A percentile compares a stretch with the other conserved stretches of the same genome.
These are phyloP conservation scores for Pestalotiopsis sp. DNA, from an alignment of 2,329 filamentous ascomycete genomes.

Conservation along the genomic window DNA sequence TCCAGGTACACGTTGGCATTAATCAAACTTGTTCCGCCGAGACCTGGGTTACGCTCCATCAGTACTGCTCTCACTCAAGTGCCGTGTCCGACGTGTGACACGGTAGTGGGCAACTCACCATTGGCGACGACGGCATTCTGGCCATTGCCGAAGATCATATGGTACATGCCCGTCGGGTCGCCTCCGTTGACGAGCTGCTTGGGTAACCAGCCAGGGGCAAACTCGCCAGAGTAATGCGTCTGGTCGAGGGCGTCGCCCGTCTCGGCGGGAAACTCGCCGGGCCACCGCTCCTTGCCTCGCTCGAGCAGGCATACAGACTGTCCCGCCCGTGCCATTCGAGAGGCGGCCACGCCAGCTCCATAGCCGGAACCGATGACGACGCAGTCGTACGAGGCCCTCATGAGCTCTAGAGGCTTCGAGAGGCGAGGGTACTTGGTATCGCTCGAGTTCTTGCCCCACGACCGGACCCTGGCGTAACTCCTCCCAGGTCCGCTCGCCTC, in stretches of 20 bases:
- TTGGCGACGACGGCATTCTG: slow-evolving; percentile 65
- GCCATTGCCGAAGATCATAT: slow-evolving; percentile 63
- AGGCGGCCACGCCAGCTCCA: slow-evolving; percentile 67
- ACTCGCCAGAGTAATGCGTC: slow-evolving; percentile 58
- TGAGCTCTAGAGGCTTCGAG: slow-evolving; percentile 58
- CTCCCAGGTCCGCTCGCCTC: slow-evolving; percentile 35
- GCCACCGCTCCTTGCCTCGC: slow-evolving; percentile 66
- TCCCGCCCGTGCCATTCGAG: slow-evolving; percentile 62
- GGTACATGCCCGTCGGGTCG: slow-evolving; percentile 64
- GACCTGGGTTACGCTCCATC: slow-evolving; percentile 40
- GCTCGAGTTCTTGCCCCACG: slow-evolving; percentile 27
- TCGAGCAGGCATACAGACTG: slow-evolving; percentile 68
- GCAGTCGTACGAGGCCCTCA: slow-evolving; percentile 62
- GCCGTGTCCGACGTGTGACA: neutral
- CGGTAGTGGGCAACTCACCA: slow-evolving; percentile 40
- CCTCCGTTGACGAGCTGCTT: slow-evolving; percentile 48
- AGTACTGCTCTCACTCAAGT: slow-evolving; percentile 2
- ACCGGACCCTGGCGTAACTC: slow-evolving; percentile 30
- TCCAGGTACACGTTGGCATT: slow-evolving; percentile 70
- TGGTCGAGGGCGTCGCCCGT: slow-evolving; percentile 50
- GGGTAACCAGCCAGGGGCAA: slow-evolving; percentile 45
- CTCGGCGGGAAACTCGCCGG: slow-evolving; percentile 62
- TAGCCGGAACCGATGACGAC: slow-evolving; percentile 72
- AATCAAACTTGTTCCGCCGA: slow-evolving; percentile 67
- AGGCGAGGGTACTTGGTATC: slow-evolving; percentile 50